These are phyloP conservation scores for Platanthera guangdongensis DNA, from an alignment of 106 monocot species.

Conservation along the genomic window DNA sequence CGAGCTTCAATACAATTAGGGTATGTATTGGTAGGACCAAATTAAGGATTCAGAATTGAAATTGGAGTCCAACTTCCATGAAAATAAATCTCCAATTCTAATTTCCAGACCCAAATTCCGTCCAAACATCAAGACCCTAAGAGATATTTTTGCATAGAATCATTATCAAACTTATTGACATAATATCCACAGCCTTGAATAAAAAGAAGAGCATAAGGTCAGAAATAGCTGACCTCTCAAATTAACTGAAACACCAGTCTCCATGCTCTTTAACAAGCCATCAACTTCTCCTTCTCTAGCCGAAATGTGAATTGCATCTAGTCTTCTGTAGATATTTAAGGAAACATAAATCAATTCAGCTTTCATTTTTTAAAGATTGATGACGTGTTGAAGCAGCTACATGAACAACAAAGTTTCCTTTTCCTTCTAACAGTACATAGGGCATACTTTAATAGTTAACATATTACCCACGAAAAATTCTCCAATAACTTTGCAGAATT, in stretches of 20 bases:
- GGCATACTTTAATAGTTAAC: too few relatives aligned
- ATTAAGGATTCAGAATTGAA: too few relatives aligned
- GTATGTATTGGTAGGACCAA: too few relatives aligned
- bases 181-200: neutral
- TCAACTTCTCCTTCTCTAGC: slow-evolving; percentile 73
- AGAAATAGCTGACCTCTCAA: slow-evolving; percentile 35
- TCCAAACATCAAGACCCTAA: too few relatives aligned
- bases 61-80: too few relatives aligned
- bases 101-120: too few relatives aligned
- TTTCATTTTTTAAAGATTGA: neutral
- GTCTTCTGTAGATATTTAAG: slow-evolving; percentile 30
- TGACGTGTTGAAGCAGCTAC: neutral
- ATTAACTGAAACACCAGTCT: slow-evolving; percentile 56
- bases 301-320: slow-evolving; percentile 48
- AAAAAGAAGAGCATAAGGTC: neutral
- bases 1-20: too few relatives aligned
- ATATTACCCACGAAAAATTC: too few relatives aligned
- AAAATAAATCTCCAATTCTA: too few relatives aligned
- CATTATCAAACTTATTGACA: neutral
- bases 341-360: slow-evolving; percentile 1
- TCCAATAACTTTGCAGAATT: too few relatives aligned
- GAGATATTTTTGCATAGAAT: neutral
- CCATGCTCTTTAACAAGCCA: slow-evolving; percentile 38
- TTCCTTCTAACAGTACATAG: neutral
- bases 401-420: neutral